Percentiles rank a stretch among this genome's conserved stretches.
phyloP scores from a whole-genome alignment of 2,329 filamentous ascomycete genomes.

The Fusarium falciforme region DNA sequence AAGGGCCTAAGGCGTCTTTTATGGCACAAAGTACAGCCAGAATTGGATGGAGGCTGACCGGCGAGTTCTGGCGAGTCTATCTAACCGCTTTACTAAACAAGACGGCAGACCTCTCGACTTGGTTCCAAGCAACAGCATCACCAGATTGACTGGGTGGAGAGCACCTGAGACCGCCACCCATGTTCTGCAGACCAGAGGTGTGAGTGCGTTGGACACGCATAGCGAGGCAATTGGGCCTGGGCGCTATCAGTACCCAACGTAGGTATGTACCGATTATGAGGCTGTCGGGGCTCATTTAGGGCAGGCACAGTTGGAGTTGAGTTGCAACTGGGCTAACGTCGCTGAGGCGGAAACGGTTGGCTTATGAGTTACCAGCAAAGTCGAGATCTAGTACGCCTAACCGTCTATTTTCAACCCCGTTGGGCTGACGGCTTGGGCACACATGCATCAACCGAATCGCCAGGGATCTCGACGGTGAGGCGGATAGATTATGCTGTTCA shows the following conservation, averaged over 20 bases:
- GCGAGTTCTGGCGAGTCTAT: neutral
- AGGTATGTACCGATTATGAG: neutral
- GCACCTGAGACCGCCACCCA: neutral
- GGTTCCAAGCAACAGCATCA: neutral
- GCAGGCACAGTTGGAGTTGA: conserved; percentile 14
- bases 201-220: conserved; percentile 1
- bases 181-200: neutral
- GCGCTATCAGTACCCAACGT: neutral
- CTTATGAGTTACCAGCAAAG: conserved; percentile 7
- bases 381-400: conserved; percentile 5
- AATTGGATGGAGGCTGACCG: neutral
- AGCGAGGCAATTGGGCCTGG: neutral
- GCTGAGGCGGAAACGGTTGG: conserved; percentile 33
- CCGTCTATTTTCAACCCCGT: conserved; percentile 18
- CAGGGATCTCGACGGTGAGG: neutral
- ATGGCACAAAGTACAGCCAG: conserved; percentile 1
- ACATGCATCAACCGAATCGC: conserved; percentile 12
- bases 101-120: neutral
- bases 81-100: neutral
- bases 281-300: conserved; percentile 19
- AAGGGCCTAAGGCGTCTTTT: conserved; percentile 13
- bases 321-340: conserved; percentile 26
- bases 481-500: neutral
- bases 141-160: conserved; percentile 6
- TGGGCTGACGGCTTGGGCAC: conserved; percentile 24